Evolutionary conservation across 2,329 filamentous ascomycete species (phyloP), one percentile per base, ranked within the genome.

Genomic region (Ophiocordyceps camponoti-leonardi): DNA sequence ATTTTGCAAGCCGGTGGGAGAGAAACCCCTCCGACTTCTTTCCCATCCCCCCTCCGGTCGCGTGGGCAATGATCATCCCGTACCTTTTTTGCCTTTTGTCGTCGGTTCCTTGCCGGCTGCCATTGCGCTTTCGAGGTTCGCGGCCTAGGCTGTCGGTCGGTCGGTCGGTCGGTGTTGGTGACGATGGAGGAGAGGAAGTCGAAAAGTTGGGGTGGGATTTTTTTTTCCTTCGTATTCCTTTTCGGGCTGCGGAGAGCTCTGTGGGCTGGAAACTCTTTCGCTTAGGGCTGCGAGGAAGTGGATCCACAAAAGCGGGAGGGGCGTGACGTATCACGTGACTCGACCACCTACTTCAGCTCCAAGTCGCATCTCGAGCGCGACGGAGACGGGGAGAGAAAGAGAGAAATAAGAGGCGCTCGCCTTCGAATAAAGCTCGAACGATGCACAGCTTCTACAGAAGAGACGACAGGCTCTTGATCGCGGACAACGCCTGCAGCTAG

Each of bases 81-180:
- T 71, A 71, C 67, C 67, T 69, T 71, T 70, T 62, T 67, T 66
- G 52, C 64, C 55, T 57, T 67, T 66, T 50, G 61, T 50, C 42
- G 41, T 51, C 45, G 43, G 40, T 48, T 59, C 58, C 54, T 60
- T 60, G 48, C 51, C 54, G 51, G 59, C 59, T 53, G 55, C 62
- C 63, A 66, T 67, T 56, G 46, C 58, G 55, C 56, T 23, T 31
- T 13, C n/a, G n/a, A 16, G 6, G 19, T 22, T 41, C 20, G 19
- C 13, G 12, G 19, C 20, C 20, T 22, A 5, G 11, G 12, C 19
- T 2, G 19, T 22, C 12, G 13, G 39, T 22, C 13, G 20, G 20
- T 22, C 6, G 13, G 8, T 18, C 13, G 39, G 4, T 18, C 7
- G 11, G 39, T 41, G 19, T 4, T 22, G 20, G 6, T 3, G 22